A percentile compares a stretch with the other conserved stretches of the same genome.
Evolutionary conservation across 164 flowering plant species (phyloP).

Genomic region (Magnolia sinica): DNA sequence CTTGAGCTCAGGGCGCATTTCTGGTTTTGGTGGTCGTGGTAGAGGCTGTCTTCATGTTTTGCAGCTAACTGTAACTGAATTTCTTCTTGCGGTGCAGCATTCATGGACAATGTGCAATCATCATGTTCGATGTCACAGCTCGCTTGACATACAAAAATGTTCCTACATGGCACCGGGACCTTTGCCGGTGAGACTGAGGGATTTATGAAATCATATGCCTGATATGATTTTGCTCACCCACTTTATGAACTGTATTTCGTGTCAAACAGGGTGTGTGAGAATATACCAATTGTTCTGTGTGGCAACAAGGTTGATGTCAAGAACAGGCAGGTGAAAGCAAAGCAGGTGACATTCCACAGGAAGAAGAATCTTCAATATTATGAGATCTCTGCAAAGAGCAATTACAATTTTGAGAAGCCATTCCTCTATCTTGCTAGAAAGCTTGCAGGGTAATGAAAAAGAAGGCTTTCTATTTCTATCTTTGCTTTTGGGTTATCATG

Average conservation of each 20-base stretch:
- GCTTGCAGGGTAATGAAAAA: slow-evolving; percentile 59
- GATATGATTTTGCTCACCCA: neutral
- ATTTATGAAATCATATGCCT: neutral
- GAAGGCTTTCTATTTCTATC: neutral
- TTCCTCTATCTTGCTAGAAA: slow-evolving; percentile 75
- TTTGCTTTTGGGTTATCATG: neutral
- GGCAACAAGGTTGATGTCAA: slow-evolving; percentile 86
- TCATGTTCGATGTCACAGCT: slow-evolving; percentile 39
- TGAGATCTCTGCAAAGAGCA: slow-evolving; percentile 83
- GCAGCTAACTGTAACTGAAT: neutral
- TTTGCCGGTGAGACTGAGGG: slow-evolving; percentile 25
- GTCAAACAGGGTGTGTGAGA: slow-evolving; percentile 60
- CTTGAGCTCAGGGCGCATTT: too few relatives aligned
- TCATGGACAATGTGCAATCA: slow-evolving; percentile 38
- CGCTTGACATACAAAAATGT: slow-evolving; percentile 37
- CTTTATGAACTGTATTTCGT: neutral
- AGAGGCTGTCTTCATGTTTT: too few relatives aligned
- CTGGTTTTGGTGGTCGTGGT: too few relatives aligned
- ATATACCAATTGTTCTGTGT: slow-evolving; percentile 75
- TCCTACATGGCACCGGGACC: slow-evolving; percentile 40
- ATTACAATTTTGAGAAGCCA: slow-evolving; percentile 80
- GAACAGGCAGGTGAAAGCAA: slow-evolving; percentile 83
- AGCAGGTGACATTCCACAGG: slow-evolving; percentile 81
- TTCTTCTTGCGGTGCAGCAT: slow-evolving; percentile 18
- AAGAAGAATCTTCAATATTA: slow-evolving; percentile 78